Conservation (phyloP, 2,329 filamentous ascomycete genomes). For the Thermoascus crustaceus region DNA sequence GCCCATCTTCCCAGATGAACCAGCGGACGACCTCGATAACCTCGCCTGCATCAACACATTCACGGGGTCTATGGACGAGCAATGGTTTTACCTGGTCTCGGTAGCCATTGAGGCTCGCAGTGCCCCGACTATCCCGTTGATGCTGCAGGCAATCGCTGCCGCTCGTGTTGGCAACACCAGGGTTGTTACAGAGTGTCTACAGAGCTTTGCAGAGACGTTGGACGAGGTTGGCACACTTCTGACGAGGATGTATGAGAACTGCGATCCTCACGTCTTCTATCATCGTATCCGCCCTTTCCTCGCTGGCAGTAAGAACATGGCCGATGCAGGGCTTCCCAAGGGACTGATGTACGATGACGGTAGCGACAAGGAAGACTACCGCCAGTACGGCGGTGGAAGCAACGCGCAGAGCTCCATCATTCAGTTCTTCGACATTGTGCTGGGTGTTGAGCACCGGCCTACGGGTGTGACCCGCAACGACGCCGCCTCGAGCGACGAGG, state of each 20-base stretch:
- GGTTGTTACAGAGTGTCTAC: conserved; percentile 70
- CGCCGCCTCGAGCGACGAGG: conserved; percentile 40
- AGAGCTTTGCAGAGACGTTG: conserved; percentile 73
- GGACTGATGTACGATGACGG: conserved; percentile 85
- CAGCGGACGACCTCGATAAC: conserved; percentile 76
- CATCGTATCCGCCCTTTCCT: conserved; percentile 92
- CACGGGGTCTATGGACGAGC: conserved; percentile 90
- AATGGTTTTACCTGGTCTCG: conserved; percentile 96
- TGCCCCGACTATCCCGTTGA: conserved; percentile 75
- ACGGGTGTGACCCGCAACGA: conserved; percentile 58
- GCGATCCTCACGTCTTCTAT: conserved; percentile 91
- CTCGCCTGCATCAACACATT: conserved; percentile 82
- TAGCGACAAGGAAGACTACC: conserved; percentile 58
- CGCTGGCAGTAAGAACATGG: conserved; percentile 96
- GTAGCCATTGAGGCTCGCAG: conserved; percentile 92
- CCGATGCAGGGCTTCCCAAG: conserved; percentile 77
- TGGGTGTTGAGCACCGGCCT: conserved; percentile 82
- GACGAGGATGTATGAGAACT: conserved; percentile 88
- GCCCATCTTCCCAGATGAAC: conserved; percentile 75
- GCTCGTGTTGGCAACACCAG: conserved; percentile 60
- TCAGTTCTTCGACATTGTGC: conserved; percentile 90
- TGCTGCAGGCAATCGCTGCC: conserved; percentile 79
- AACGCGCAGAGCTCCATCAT: conserved; percentile 96
- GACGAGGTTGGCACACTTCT: conserved; percentile 75
- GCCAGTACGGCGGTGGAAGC: conserved; percentile 85